Conservation (phyloP, 306 rosid genomes). For the Lathyrus tuberosus region DNA sequence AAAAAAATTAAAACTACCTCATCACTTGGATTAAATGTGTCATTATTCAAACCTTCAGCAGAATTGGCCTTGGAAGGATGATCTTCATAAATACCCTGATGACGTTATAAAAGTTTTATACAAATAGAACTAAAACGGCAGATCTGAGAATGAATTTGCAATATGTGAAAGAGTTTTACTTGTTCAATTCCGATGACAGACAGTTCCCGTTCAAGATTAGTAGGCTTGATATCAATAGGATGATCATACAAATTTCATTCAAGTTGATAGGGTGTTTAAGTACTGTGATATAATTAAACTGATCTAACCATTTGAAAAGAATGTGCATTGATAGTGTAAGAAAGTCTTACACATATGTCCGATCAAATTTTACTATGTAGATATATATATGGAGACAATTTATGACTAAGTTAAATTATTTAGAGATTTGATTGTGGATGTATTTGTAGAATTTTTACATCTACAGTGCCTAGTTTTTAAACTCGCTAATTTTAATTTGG, state of each 20-base stretch:
- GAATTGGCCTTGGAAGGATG: slow-evolving; percentile 52
- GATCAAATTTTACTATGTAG: too few relatives aligned
- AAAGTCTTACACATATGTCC: too few relatives aligned
- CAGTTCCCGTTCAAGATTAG: slow-evolving; percentile 56
- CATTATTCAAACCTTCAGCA: slow-evolving; percentile 57
- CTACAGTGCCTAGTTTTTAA: too few relatives aligned
- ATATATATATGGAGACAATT: too few relatives aligned
- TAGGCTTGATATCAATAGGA: slow-evolving; percentile 74
- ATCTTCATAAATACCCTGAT: slow-evolving; percentile 65
- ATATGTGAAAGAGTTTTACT: slow-evolving; percentile 46
- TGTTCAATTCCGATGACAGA: slow-evolving; percentile 59
- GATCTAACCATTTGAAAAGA: slow-evolving; percentile 2
- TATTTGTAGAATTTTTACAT: too few relatives aligned
- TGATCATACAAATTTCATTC: slow-evolving; percentile 62
- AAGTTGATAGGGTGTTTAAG: slow-evolving; percentile 23
- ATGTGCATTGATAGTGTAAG: too few relatives aligned
- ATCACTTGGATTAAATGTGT: slow-evolving; percentile 54
- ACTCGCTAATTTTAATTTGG: too few relatives aligned
- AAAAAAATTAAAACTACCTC: slow-evolving; percentile 53
- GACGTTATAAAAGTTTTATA: slow-evolving; percentile 31
- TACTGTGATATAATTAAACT: slow-evolving; percentile 15
- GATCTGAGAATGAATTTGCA: slow-evolving; percentile 35
- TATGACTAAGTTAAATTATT: too few relatives aligned
- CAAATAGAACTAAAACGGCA: slow-evolving; percentile 32
- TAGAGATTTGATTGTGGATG: too few relatives aligned